phyloP scores from a whole-genome alignment of 2,329 filamentous ascomycete species.

The Metarhizium anisopliae region DNA sequence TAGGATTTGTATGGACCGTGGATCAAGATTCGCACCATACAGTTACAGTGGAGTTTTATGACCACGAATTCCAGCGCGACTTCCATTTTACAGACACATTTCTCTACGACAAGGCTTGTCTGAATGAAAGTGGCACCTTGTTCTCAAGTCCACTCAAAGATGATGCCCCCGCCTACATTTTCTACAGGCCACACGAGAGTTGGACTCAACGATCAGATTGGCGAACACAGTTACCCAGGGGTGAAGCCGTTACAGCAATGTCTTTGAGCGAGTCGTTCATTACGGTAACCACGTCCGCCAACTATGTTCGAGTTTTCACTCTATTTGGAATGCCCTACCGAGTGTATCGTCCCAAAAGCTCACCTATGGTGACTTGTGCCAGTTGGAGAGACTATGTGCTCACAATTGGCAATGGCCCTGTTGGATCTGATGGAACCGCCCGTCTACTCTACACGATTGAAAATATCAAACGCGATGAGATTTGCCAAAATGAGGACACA shows the following conservation, averaged over 20 bases:
- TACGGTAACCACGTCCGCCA: slow-evolving; percentile 75
- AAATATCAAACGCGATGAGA: slow-evolving; percentile 85
- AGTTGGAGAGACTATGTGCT: slow-evolving; percentile 96
- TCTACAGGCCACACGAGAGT: slow-evolving; percentile 93
- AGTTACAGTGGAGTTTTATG: slow-evolving; percentile 95
- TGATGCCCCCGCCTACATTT: slow-evolving; percentile 67
- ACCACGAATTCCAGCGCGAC: slow-evolving; percentile 82
- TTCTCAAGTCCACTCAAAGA: slow-evolving; percentile 71
- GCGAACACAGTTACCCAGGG: slow-evolving; percentile 76
- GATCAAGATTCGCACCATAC: slow-evolving; percentile 91
- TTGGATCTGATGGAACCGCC: slow-evolving; percentile 68
- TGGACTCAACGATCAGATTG: slow-evolving; percentile 90
- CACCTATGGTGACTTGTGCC: slow-evolving; percentile 82
- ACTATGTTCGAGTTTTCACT: slow-evolving; percentile 89
- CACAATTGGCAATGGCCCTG: slow-evolving; percentile 85
- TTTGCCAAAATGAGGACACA: slow-evolving; percentile 90
- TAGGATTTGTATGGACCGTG: slow-evolving; percentile 94
- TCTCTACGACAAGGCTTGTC: slow-evolving; percentile 89
- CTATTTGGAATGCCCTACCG: slow-evolving; percentile 84
- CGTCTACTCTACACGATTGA: slow-evolving; percentile 85
- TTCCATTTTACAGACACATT: slow-evolving; percentile 98
- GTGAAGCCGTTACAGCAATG: slow-evolving; percentile 81
- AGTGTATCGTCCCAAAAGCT: slow-evolving; percentile 85
- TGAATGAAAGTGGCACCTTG: slow-evolving; percentile 75
- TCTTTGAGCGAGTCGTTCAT: slow-evolving; percentile 87